A percentile compares a stretch with the other conserved stretches of the same genome.
phyloP scores from a whole-genome alignment of 257 asterid species.

The Fraxinus excelsior region DNA sequence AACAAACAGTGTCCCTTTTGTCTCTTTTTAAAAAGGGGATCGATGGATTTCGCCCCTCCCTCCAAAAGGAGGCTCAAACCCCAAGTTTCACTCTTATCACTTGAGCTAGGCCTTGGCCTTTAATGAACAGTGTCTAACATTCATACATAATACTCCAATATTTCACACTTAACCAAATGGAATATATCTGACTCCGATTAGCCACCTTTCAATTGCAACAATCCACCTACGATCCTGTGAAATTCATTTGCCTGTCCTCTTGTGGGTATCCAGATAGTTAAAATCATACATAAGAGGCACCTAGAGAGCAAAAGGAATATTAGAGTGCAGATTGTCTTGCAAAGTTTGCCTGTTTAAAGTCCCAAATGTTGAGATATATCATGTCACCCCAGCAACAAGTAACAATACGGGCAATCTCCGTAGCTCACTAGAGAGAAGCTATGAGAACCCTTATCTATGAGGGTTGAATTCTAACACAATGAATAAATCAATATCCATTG shows the following conservation, averaged over 20 bases:
- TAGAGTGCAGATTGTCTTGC: neutral
- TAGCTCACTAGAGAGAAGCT: neutral
- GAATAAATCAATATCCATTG: neutral
- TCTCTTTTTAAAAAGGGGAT: too few species aligned
- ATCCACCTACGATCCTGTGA: neutral
- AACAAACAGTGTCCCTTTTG: neutral
- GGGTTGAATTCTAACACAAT: neutral
- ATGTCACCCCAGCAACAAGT: neutral
- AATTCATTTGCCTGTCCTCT: neutral
- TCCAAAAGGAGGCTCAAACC: too few species aligned
- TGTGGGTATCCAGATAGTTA: neutral
- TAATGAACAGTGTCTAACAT: neutral
- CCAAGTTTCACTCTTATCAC: too few species aligned
- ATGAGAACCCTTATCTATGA: neutral
- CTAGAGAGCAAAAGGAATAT: neutral
- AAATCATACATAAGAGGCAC: neutral
- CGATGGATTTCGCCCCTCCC: too few species aligned
- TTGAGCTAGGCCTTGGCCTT: too few species aligned
- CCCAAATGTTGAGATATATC: neutral
- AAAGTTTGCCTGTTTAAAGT: neutral
- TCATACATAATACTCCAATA: neutral
- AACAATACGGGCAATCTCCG: neutral
- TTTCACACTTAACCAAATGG: neutral
- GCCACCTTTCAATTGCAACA: neutral
- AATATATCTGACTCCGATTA: neutral